Evolutionary conservation across 257 asterid species (phyloP), one percentile per base, ranked within the genome.

Genomic region (Knoxia roxburghii): DNA sequence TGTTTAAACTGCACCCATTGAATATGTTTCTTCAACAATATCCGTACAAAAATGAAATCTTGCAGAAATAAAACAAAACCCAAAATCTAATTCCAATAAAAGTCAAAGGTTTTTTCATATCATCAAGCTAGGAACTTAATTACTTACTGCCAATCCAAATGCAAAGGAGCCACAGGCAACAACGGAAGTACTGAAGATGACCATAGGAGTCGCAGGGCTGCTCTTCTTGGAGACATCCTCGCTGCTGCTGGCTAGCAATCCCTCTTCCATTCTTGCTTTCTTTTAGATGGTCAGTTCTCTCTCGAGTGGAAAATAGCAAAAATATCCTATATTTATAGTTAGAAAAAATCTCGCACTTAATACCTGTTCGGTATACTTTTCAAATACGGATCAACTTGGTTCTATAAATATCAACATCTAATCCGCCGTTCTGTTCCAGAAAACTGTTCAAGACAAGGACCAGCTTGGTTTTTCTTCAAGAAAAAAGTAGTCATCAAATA

Each of bases 101-200:
- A 60, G 65, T 60, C 49, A 60, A 60, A 35, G 1, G 12, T 23
- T 39, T 17, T 61, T 61, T 61, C 51, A 61, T 39, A 24, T 23
- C 51, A 37, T 7, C 15, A 26, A 10, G 7, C n/a, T 7, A 48
- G 0, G 3, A 7, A 48, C 24, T 17, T 17, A 1, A 50, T 7
- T 61, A 61, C 70, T 51, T 66, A 66, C 70, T 11, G 70, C 70
- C 56, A 66, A 66, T 33, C 70, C 70, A 35, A 32, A 66, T 24
- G 70, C 61, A 24, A 66, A 33, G 61, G 70, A 66, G 49, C 70
- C 70, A 14, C 70, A 66, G 61, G 70, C 61, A 33, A 54, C 70
- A 51, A 66, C 70, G 9, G 35, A 39, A 32, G 70, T 66, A 51
- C 70, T 66, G 21, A 66, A 66, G 27, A 66, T 18, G 29, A 66